Percentiles rank a stretch among this genome's conserved stretches.
These are phyloP conservation scores for Ophiosphaerella narmari DNA, from an alignment of 2,329 filamentous ascomycete genomes.

Conservation along the genomic window DNA sequence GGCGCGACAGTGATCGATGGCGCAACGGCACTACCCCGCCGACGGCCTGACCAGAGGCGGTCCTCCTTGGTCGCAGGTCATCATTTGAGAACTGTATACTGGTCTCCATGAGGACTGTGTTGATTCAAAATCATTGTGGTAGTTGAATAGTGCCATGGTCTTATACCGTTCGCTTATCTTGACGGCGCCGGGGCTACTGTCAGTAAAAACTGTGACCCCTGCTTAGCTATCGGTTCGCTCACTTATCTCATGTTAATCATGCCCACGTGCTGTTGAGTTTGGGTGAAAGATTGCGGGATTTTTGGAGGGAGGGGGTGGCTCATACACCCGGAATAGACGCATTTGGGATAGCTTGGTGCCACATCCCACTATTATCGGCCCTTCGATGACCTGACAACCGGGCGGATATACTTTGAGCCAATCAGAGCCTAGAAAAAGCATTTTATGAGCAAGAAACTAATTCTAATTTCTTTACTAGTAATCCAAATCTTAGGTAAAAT, in stretches of 20 bases:
- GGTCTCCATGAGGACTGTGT: constrained; percentile 22
- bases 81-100: constrained; percentile 28
- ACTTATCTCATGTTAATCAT: not conserved
- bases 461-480: no score
- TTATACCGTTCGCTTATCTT: constrained; percentile 7
- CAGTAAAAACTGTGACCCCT: not conserved
- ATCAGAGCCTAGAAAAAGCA: no score
- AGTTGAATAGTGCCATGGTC: not conserved
- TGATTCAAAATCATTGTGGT: not conserved
- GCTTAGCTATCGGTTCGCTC: not conserved
- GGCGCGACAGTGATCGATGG: constrained; percentile 21
- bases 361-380: not conserved
- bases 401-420: no score
- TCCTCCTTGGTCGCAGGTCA: constrained; percentile 4
- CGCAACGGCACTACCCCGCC: constrained; percentile 34
- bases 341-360: constrained; percentile 5
- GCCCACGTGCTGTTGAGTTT: not conserved
- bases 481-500: no score
- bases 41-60: constrained; percentile 14
- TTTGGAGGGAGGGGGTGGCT: constrained; percentile 9
- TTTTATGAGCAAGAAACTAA: no score
- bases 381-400: not conserved
- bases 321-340: not conserved
- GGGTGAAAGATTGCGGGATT: constrained; percentile 3
- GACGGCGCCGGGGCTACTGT: not conserved